These are phyloP conservation scores for Zancudomyces culisetae DNA, from an alignment of 371 early-diverging fungal genomes.

Conservation along the genomic window DNA sequence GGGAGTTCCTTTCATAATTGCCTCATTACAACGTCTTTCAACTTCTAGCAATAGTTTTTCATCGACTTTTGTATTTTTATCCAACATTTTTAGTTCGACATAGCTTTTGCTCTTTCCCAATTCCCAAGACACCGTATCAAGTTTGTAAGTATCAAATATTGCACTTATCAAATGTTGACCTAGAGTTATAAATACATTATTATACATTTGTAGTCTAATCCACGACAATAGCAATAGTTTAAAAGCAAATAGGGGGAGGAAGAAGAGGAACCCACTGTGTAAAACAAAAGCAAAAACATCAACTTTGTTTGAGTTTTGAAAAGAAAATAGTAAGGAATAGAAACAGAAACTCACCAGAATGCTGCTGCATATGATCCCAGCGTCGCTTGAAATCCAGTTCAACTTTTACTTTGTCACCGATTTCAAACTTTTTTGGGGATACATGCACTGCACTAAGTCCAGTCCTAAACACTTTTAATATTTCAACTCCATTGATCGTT, in stretches of 20 bases:
- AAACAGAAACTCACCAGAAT: conserved; percentile 32
- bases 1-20: conserved; percentile 31
- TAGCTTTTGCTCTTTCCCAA: conserved; percentile 34
- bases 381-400: conserved; percentile 47
- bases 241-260: too few relatives aligned
- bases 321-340: too few relatives aligned
- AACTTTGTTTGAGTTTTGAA: too few relatives aligned
- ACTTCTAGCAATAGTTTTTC: conserved; percentile 26
- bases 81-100: conserved; percentile 31
- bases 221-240: too few relatives aligned
- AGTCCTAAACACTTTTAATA: conserved; percentile 35
- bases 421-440: conserved; percentile 28
- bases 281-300: too few relatives aligned
- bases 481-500: conserved; percentile 29
- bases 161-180: conserved; percentile 57
- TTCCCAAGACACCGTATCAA: conserved; percentile 47
- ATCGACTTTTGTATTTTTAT: conserved; percentile 20
- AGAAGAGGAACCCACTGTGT: too few relatives aligned
- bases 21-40: conserved; percentile 33
- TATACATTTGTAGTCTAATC: too few relatives aligned
- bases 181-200: too few relatives aligned
- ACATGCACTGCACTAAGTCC: conserved; percentile 43
- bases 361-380: conserved; percentile 65
- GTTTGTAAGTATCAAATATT: conserved; percentile 33
- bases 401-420: conserved; percentile 29